These are phyloP conservation scores for Pseudofabraea citricarpa DNA, from an alignment of 2,329 filamentous ascomycete genomes.

Conservation along the genomic window DNA sequence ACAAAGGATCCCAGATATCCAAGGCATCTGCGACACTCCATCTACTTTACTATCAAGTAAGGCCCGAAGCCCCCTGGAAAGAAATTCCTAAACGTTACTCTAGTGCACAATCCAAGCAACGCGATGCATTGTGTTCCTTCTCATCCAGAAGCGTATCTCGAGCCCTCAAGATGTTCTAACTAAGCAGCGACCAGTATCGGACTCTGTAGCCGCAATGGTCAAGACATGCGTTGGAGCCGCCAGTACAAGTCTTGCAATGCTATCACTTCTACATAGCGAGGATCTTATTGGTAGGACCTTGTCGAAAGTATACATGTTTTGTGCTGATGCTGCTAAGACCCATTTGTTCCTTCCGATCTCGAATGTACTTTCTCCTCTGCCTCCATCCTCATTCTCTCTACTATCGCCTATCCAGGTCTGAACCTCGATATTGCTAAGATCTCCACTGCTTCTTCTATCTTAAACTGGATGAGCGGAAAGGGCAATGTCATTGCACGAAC, in stretches of 20 bases:
- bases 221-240: background rate
- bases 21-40: background rate
- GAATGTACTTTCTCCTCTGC: conserved; percentile 35
- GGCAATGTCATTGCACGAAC: background rate
- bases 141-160: background rate
- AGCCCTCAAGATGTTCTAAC: background rate
- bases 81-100: background rate
- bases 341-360: background rate
- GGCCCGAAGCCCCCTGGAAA: too few species aligned
- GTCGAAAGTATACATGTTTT: background rate
- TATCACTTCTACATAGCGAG: background rate
- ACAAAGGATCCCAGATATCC: background rate
- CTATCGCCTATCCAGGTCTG: background rate
- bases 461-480: background rate
- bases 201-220: background rate
- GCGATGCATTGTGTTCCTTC: background rate
- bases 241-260: background rate
- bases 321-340: background rate
- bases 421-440: background rate
- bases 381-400: conserved; percentile 51
- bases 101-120: background rate
- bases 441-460: background rate
- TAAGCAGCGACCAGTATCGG: background rate
- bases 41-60: background rate
- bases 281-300: background rate